These are phyloP conservation scores for Cotoneaster glaucophyllus DNA, from an alignment of 306 rosid species.

Conservation along the genomic window DNA sequence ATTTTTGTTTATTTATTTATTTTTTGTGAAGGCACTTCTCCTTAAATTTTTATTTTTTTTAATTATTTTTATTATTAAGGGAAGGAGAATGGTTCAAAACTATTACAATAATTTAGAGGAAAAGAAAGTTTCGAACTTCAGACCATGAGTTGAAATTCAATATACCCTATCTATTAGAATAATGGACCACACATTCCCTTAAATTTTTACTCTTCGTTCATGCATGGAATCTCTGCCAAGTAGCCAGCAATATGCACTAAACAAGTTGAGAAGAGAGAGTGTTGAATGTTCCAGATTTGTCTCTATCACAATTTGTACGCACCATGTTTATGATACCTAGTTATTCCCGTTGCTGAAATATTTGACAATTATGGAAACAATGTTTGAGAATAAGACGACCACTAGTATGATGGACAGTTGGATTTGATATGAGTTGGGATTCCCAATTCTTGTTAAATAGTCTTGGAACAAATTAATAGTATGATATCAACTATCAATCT, in stretches of 20 bases:
- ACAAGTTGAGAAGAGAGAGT: neutral
- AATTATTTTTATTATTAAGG: too few relatives aligned
- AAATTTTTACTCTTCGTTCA: neutral
- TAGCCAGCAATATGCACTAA: neutral
- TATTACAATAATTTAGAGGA: too few relatives aligned
- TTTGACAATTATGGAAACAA: neutral
- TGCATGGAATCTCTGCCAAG: constrained; percentile 1
- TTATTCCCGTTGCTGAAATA: neutral
- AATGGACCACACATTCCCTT: neutral
- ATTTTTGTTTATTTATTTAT: neutral
- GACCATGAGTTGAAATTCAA: too few relatives aligned
- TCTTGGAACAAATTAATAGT: neutral
- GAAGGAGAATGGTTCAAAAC: too few relatives aligned
- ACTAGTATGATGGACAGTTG: neutral
- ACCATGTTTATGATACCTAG: neutral
- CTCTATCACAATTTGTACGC: neutral
- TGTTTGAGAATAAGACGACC: neutral
- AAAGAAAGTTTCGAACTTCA: too few relatives aligned
- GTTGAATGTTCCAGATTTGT: constrained; percentile 4
- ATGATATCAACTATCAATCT: neutral
- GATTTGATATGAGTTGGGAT: neutral
- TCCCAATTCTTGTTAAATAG: neutral
- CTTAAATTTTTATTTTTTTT: neutral
- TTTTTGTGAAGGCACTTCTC: neutral
- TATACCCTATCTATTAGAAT: too few relatives aligned